Evolutionary conservation across 1,284 basidiomycete genomes (phyloP), one percentile per base, ranked within the genome.

Genomic region (Waitea zeae): DNA sequence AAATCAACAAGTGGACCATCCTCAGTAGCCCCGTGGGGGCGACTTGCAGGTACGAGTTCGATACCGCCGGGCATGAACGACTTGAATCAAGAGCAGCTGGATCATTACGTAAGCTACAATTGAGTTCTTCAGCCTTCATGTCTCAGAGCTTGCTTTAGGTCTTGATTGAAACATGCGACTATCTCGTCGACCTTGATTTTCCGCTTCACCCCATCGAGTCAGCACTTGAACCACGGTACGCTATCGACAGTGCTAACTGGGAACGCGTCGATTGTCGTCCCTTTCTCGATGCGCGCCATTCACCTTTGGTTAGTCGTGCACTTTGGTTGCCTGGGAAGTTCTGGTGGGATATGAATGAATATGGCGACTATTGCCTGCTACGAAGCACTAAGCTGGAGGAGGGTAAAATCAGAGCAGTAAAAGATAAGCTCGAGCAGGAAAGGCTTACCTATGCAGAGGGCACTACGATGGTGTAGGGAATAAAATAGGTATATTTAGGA

Each of bases 131-230:
- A 36, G 14, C 31, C 41, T 12, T 35, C 32, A 40, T 38, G 28
- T 7, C 22, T 26, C n/a, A 17, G 34, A 38, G 12, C 6, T 33
- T 24, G 18, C 36, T 37, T 33, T 48, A 93, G 87, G 74, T 83
- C 31, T 61, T 78, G 28, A 55, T 75, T 13, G 57, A 69, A 17
- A 58, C 64, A 29, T 96, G 90, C 52, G 78, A 84, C 50, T 93
- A 92, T 55, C 59, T 96, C 37, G 64, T 96, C 39, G 84, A 92
- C 50, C 66, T 88, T 26, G 78, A 86, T 53, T 82, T 84, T 49
- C 86, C 88, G 0, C 54, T 60, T 2, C 70, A 79, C 42, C 68
- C 71, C 2, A 42, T 49, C 11, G 50, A 55, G 14, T 72, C 75
- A 12, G 34, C 46, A 2, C 57, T 70, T 36, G 87, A 93, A 49